Conservation (phyloP, 2,329 filamentous ascomycete species). For the Dryadomyces quercivorus region DNA sequence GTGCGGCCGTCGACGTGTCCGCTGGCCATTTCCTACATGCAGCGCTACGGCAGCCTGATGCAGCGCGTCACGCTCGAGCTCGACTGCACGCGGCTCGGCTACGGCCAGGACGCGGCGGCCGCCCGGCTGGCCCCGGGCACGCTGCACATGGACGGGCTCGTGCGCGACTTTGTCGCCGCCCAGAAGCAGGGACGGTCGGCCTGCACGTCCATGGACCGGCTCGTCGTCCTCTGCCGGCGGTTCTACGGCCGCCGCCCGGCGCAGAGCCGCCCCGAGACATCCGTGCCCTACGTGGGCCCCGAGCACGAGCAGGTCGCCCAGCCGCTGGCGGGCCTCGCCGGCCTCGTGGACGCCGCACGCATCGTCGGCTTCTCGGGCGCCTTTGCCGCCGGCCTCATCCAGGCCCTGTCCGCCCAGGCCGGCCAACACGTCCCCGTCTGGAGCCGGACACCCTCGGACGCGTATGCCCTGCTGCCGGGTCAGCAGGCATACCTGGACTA, state of each 20-base stretch:
- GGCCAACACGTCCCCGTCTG: constrained; percentile 8
- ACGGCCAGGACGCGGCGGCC: constrained; percentile 17
- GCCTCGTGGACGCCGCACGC: constrained; percentile 19
- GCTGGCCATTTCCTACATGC: constrained; percentile 22
- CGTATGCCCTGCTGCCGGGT: constrained; percentile 18
- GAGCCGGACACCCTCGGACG: constrained; percentile 14
- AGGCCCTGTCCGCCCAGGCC: not conserved
- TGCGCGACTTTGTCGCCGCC: constrained; percentile 17
- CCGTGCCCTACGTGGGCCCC: constrained; percentile 15
- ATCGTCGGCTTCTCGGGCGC: constrained; percentile 21
- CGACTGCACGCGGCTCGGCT: constrained; percentile 25
- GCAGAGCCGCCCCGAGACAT: not conserved
- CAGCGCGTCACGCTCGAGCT: constrained; percentile 26
- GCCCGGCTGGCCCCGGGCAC: constrained; percentile 13
- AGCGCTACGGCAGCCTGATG: constrained; percentile 23
- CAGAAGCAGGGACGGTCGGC: constrained; percentile 13
- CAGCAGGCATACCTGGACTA: constrained; percentile 16
- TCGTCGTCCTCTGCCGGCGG: not conserved
- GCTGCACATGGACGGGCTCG: constrained; percentile 15
- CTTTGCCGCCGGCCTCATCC: not conserved
- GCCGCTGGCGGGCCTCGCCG: constrained; percentile 18
- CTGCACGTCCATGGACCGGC: not conserved
- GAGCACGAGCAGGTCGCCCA: constrained; percentile 17
- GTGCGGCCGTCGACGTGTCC: constrained; percentile 20
- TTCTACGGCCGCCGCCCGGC: not conserved